Evolutionary conservation across 2,329 filamentous ascomycete genomes (phyloP).

Genomic region (Blumeria graminis): DNA sequence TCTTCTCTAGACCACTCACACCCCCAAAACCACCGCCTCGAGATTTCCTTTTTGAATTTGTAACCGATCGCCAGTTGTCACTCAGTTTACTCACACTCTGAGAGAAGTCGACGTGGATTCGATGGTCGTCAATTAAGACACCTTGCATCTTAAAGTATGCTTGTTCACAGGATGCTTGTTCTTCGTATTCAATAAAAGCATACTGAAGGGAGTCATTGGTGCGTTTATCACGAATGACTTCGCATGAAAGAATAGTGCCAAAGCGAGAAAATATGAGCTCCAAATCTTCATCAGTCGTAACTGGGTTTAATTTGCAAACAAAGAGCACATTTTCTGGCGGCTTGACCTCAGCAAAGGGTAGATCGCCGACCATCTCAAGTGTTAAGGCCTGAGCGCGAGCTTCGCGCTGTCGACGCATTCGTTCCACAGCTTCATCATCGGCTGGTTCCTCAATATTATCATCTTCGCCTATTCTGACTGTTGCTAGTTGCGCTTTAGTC

Average conservation of each 20-base stretch:
- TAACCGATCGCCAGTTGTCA: constrained; percentile 67
- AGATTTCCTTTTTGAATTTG: constrained; percentile 51
- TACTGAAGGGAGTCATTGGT: constrained; percentile 93
- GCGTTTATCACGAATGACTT: constrained; percentile 82
- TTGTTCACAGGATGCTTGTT: constrained; percentile 76
- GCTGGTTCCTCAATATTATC: constrained; percentile 51
- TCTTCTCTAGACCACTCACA: constrained; percentile 67
- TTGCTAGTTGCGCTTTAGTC: constrained; percentile 64
- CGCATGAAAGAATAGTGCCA: constrained; percentile 81
- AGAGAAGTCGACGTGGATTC: constrained; percentile 96
- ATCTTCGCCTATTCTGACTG: constrained; percentile 77
- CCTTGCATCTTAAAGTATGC: constrained; percentile 99
- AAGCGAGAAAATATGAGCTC: constrained; percentile 94
- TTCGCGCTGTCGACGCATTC: constrained; percentile 61
- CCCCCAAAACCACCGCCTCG: constrained; percentile 67
- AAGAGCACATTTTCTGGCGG: constrained; percentile 94
- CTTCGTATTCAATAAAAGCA: constrained; percentile 89
- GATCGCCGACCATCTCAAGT: constrained; percentile 89
- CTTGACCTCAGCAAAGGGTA: constrained; percentile 92
- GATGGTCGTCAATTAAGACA: constrained; percentile 85
- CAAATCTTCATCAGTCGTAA: constrained; percentile 66
- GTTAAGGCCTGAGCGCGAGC: constrained; percentile 84
- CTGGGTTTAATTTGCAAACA: constrained; percentile 93
- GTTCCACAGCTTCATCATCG: constrained; percentile 60
- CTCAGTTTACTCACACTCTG: constrained; percentile 79